Conservation (phyloP, 768 basidiomycete genomes). For the Boletus rubroflammeus region DNA sequence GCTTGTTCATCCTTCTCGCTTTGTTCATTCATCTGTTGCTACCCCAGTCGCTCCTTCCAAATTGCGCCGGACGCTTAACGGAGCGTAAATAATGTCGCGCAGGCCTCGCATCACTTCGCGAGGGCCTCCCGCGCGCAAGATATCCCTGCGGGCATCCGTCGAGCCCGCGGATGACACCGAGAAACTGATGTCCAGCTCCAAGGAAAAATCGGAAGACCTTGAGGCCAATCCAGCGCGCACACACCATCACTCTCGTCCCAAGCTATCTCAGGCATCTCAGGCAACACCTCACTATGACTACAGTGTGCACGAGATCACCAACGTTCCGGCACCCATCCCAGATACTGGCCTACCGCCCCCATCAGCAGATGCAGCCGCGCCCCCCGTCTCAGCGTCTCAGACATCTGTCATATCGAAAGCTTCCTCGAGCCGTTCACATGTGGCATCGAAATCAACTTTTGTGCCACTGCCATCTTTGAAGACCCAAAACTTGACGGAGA, state of each 20-base stretch:
- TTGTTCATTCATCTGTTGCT: constrained; percentile 4
- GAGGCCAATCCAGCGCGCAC: not conserved
- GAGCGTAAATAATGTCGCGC: constrained; percentile 15
- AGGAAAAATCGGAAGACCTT: not conserved
- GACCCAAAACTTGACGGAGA: constrained; percentile 25
- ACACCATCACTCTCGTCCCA: constrained; percentile 4
- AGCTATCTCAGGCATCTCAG: constrained; percentile 13
- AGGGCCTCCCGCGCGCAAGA: constrained; percentile 7
- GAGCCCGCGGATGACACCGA: constrained; percentile 23
- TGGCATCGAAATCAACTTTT: constrained; percentile 23
- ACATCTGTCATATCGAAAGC: constrained; percentile 21
- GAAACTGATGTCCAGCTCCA: constrained; percentile 10
- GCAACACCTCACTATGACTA: constrained; percentile 22
- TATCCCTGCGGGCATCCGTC: constrained; percentile 4
- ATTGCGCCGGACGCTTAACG: constrained; percentile 27
- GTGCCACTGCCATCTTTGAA: constrained; percentile 28
- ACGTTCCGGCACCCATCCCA: constrained; percentile 30
- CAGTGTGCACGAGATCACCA: constrained; percentile 25
- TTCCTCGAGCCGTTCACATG: constrained; percentile 8
- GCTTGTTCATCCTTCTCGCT: constrained; percentile 9
- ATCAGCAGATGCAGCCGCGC: constrained; percentile 9
- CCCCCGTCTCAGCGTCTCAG: constrained; percentile 20
- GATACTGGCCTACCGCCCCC: constrained; percentile 32
- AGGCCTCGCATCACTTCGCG: constrained; percentile 12
- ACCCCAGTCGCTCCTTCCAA: constrained; percentile 23